Conservation (phyloP, 1,284 basidiomycete species). For the Ceratobasidium sp. region DNA sequence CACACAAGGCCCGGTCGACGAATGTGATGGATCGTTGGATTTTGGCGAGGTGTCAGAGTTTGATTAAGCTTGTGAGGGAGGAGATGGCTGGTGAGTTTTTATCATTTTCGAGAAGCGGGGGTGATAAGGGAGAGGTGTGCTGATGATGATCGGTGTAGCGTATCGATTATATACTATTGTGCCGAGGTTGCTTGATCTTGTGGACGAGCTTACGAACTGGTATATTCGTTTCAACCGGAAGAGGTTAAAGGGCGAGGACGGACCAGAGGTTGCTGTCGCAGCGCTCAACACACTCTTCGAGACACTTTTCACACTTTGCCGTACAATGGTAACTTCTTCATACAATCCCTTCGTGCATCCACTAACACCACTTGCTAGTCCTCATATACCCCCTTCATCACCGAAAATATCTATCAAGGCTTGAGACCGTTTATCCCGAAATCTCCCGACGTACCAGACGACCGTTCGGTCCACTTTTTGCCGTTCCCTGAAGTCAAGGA, state of each 20-base stretch:
- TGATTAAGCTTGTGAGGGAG: conserved; percentile 91
- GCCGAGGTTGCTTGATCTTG: conserved; percentile 90
- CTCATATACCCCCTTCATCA: conserved; percentile 98
- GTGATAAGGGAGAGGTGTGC: neutral
- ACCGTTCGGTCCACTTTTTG: conserved; percentile 97
- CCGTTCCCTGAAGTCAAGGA: conserved; percentile 93
- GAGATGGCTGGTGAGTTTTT: conserved; percentile 85
- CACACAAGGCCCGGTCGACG: conserved; percentile 84
- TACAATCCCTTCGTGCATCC: neutral
- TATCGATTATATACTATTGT: conserved; percentile 99
- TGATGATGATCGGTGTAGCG: conserved; percentile 58
- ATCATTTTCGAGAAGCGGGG: neutral
- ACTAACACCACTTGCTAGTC: conserved; percentile 69
- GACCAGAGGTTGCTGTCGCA: conserved; percentile 87
- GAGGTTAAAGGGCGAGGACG: conserved; percentile 95
- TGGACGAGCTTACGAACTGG: conserved; percentile 99
- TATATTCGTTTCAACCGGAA: conserved; percentile 99
- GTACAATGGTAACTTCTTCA: conserved; percentile 82
- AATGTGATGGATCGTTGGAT: conserved; percentile 99
- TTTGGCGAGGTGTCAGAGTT: conserved; percentile 94
- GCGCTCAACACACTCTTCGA: conserved; percentile 98
- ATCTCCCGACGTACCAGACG: conserved; percentile 73
- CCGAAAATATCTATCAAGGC: conserved; percentile 96
- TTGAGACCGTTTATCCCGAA: conserved; percentile 88
- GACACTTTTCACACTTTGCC: conserved; percentile 92